Evolutionary conservation across 495 filamentous ascomycete genomes (phyloP), one percentile per base, ranked within the genome.

Genomic region (Durotheca rogersii): DNA sequence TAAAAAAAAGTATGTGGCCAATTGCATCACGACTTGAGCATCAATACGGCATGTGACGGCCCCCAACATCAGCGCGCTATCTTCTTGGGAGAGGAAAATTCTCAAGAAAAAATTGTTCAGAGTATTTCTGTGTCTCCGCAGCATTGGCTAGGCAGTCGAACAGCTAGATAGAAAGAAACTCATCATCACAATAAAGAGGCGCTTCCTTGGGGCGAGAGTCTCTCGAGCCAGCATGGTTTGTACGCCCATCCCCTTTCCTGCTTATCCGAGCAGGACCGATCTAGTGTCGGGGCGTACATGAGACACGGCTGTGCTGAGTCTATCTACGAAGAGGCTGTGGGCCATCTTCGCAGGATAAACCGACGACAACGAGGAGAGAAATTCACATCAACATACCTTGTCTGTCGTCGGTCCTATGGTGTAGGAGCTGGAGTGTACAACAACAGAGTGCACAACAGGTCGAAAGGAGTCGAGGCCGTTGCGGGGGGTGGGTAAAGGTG

Each of bases 141-240:
- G 47, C 55, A 60, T 61, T 49, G 27, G 45, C 56, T 64, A 60
- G 58, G 61, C 47, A 64, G 61, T 64, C 61, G 61, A 64, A 61
- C 61, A 64, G 61, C 61, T 64, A 45, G 49, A 58, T 61, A 40
- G 43, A 43, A 51, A 55, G 41, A 19, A 48, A 39, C 53, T 64
- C 61, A 64, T 64, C 61, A 64, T 33, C 27, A 47, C 61, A 58
- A 49, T 50, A 1, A 27, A 46, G n/a, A n/a, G n/a, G n/a, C n/a
- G n/a, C n/a, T n/a, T n/a, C n/a, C n/a, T n/a, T n/a, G n/a, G n/a
- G n/a, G n/a, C n/a, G n/a, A n/a, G n/a, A n/a, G n/a, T n/a, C n/a
- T n/a, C n/a, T 56, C 32, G 16, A 19, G 38, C 19, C 25, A 25
- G 33, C 15, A 16, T 37, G 51, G 29, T 12, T 42, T 31, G 25